Evolutionary conservation across 2,329 filamentous ascomycete species (phyloP), one percentile per base, ranked within the genome.

Genomic region (Fusarium xylarioides): DNA sequence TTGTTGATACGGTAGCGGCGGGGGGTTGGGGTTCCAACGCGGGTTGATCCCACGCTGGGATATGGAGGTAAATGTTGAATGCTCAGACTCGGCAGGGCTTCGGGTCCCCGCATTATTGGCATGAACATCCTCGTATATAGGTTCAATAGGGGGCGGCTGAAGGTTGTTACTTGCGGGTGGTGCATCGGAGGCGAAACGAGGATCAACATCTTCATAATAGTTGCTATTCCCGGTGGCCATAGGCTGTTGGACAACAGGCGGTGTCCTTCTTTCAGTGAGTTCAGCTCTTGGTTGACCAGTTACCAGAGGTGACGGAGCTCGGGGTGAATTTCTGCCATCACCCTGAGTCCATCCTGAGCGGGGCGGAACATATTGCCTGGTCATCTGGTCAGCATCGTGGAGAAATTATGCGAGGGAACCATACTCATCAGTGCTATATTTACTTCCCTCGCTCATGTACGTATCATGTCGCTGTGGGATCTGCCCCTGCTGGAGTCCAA

Each of bases 161-260:
- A 74, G 70, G 42, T 77, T 63, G 68, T 80, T 68, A 68, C 74
- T 58, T 73, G 67, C 77, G 78, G 69, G 68, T 46, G 82, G 81
- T 56, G 75, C 74, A n/a, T 74, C 63, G n/a, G 70, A 87, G 38
- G 91, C 92, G 78, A 98, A 98, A 63, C 91, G 93, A 49, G 95
- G 95, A 74, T 97, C 95, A 18, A 97, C 90, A 80, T 98, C 95
- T 86, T 98, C 96, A 79, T 97, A 97, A 83, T 98, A 98, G 70
- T 88, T 83, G 76, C 56, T 74, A 19, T 56, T 63, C 55, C 78
- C 83, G 54, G 44, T 59, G 14, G 57, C 40, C 30, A 73, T 80
- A 68, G 75, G 70, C 12, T 74, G 75, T 57, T 78, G 79, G 44
- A 49, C 34, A 19, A 77, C 76, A 21, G 82, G 76, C 21, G 82